A percentile compares a stretch with the other conserved stretches of the same genome.
phyloP scores from a whole-genome alignment of 2,329 filamentous ascomycete genomes.

The Colletotrichum australisinense region DNA sequence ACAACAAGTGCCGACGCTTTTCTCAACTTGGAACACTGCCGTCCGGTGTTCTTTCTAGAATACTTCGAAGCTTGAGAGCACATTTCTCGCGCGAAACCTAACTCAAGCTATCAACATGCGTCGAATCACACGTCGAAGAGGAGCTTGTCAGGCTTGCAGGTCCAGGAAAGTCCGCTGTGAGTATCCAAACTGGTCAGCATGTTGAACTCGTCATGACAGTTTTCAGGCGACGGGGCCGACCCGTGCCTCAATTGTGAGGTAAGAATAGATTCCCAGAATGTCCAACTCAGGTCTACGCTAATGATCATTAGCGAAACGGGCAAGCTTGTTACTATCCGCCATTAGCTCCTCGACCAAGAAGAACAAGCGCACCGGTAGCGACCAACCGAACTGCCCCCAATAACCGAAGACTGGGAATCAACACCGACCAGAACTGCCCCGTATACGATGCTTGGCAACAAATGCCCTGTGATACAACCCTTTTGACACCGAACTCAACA shows the following conservation, averaged over 20 bases:
- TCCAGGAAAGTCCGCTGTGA: slow-evolving; percentile 32
- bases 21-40: neutral
- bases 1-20: neutral
- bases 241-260: slow-evolving; percentile 31
- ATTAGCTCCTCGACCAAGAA: slow-evolving; percentile 10
- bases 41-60: neutral
- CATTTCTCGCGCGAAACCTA: neutral
- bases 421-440: neutral
- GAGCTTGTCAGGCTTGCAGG: slow-evolving; percentile 27
- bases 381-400: neutral
- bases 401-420: neutral
- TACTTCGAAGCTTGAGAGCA: neutral
- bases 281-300: neutral
- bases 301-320: slow-evolving; percentile 9
- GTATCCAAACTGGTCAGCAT: neutral
- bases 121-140: slow-evolving; percentile 29
- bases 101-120: slow-evolving; percentile 8
- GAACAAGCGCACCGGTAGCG: neutral
- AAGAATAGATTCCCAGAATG: neutral
- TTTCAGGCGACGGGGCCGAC: slow-evolving; percentile 24
- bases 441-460: slow-evolving; percentile 13
- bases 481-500: slow-evolving; percentile 13
- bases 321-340: slow-evolving; percentile 29
- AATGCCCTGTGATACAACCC: neutral
- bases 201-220: neutral